Evolutionary conservation across 2,329 filamentous ascomycete genomes (phyloP), one percentile per base, ranked within the genome.

Genomic region (Diaporthe vexans): DNA sequence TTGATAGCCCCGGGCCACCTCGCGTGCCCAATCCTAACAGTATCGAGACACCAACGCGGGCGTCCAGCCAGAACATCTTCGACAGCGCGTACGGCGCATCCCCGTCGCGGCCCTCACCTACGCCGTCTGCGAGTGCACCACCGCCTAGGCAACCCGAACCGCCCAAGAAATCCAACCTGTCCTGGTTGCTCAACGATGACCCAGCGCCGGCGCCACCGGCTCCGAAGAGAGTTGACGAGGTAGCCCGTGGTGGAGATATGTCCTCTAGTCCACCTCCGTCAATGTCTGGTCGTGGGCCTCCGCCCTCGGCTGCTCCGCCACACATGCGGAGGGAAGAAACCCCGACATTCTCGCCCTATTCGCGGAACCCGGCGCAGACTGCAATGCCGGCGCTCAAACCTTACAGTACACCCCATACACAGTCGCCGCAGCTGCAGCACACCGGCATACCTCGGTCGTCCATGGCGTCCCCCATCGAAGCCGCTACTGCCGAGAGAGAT

Each of bases 171-270:
- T 91, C 90, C 19, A 92, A 85, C 76, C 86, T 93, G 75, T 91
- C 92, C 87, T 89, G 90, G 0, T 81, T 93, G 75, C 84, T 93
- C 4, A 91, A 91, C 77, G 89, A 92, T 76, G 91, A 92, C 71
- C 65, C 75, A n/a, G 72, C 74, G 58, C 83, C 83, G 4, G 83
- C 86, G 8, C 86, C 86, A n/a, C 81, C 85, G 1, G 83, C 85
- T 68, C 83, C 84, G 0, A 90, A 90, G 81, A 85, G 88, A 43
- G 82, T 90, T 40, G 82, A 76, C 54, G 88, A 90, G 71, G 84
- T 90, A 13, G 83, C 85, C 15, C 79, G 79, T 21, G 79, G 83
- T 15, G 76, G 82, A 48, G 83, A 83, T 54, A 80, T 83, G n/a
- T 86, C 86, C 29, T 87, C 88, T 13, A 89, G 88, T 3, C 88